Evolutionary conservation across 371 early-diverging fungal species (phyloP).

Genomic region (Mortierella sp.): DNA sequence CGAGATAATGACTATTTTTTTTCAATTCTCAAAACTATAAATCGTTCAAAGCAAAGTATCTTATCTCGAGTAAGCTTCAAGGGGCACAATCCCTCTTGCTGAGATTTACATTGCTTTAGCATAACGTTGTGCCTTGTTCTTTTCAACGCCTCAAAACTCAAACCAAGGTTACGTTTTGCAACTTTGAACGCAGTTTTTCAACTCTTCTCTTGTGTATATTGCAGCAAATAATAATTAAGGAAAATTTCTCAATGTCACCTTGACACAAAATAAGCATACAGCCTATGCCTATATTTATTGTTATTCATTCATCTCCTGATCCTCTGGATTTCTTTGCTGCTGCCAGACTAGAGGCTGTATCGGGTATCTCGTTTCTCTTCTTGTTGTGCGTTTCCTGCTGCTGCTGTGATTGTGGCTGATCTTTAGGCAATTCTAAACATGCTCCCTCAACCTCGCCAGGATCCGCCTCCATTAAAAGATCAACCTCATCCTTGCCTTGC

Average conservation of each 20-base stretch:
- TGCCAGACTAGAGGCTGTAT: constrained; percentile 7
- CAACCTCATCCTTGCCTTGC: constrained; percentile 48
- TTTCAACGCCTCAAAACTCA: constrained; percentile 3
- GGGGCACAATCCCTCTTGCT: background rate
- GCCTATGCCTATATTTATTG: background rate
- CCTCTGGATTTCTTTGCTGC: constrained; percentile 41
- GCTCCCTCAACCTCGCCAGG: constrained; percentile 55
- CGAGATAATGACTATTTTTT: no score
- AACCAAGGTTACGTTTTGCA: constrained; percentile 11
- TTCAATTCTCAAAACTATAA: background rate
- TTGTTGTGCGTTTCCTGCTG: constrained; percentile 16
- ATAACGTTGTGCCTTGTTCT: background rate
- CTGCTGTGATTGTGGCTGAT: constrained; percentile 13
- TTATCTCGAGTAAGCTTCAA: constrained; percentile 16
- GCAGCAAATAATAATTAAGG: no score
- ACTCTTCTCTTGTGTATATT: background rate
- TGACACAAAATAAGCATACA: background rate
- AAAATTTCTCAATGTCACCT: background rate
- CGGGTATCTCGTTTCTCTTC: constrained; percentile 30
- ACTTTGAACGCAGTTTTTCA: constrained; percentile 17
- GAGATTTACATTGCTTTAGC: background rate
- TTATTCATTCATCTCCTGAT: constrained; percentile 12
- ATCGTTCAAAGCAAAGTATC: constrained; percentile 19
- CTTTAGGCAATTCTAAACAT: constrained; percentile 52
- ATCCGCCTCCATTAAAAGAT: constrained; percentile 54